phyloP scores from a whole-genome alignment of 1,139 yeast species.

The Kodamaea arcana region DNA sequence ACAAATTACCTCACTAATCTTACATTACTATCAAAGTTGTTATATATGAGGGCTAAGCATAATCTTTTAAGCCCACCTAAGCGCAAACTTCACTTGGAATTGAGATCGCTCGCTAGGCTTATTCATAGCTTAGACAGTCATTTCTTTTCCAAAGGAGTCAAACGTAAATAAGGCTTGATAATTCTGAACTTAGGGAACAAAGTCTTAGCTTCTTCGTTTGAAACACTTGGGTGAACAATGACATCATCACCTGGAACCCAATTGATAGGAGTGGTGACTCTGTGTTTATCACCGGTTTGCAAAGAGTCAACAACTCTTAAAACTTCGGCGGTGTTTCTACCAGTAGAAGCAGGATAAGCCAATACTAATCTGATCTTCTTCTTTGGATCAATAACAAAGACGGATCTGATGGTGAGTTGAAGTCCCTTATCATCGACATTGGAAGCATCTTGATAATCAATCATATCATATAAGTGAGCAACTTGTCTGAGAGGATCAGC shows the following conservation, averaged over 20 bases:
- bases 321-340: constrained; percentile 86
- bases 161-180: constrained; percentile 72
- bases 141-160: constrained; percentile 18
- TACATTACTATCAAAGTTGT: no score
- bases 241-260: constrained; percentile 80
- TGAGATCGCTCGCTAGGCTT: no score
- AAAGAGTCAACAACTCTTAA: constrained; percentile 82
- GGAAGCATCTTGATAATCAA: constrained; percentile 81
- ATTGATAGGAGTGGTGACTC: constrained; percentile 80
- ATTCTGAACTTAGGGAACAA: constrained; percentile 79
- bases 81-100: no score
- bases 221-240: constrained; percentile 79
- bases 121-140: constrained; percentile 5
- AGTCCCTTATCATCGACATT: constrained; percentile 59
- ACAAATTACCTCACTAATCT: no score
- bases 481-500: constrained; percentile 81
- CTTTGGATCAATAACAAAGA: constrained; percentile 79
- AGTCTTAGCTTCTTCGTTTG: constrained; percentile 74
- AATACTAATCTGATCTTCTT: constrained; percentile 80
- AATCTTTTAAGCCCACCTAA: no score
- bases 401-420: constrained; percentile 82
- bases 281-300: constrained; percentile 74
- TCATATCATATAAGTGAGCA: constrained; percentile 83
- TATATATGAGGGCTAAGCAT: no score
- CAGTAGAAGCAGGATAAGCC: constrained; percentile 88